A percentile compares a stretch with the other conserved stretches of the same genome.
Conservation (phyloP, 2,329 filamentous ascomycete genomes). For the Trichophyton rubrum region DNA sequence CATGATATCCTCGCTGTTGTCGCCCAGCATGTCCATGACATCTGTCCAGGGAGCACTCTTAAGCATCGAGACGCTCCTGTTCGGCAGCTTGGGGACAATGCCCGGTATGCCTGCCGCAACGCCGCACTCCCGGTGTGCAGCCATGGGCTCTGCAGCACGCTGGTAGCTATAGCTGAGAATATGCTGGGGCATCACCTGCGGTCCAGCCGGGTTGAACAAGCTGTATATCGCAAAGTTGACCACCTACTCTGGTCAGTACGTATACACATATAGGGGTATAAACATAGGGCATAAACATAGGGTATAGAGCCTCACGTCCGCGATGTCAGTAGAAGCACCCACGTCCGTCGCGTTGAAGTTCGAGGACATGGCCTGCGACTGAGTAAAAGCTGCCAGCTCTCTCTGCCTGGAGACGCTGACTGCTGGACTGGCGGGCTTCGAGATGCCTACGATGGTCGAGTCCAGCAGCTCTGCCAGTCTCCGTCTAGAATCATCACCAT, state of each 20-base stretch:
- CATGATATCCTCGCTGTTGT: conserved; percentile 64
- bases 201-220: conserved; percentile 53
- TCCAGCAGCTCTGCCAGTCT: conserved; percentile 51
- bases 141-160: conserved; percentile 29
- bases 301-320: conserved; percentile 42
- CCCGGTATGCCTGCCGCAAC: conserved; percentile 48
- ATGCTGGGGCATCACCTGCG: conserved; percentile 46
- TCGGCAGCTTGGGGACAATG: conserved; percentile 51
- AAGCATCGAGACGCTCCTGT: conserved; percentile 56
- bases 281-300: neutral
- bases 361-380: conserved; percentile 40
- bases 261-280: neutral
- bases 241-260: conserved; percentile 40
- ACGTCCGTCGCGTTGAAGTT: conserved; percentile 23
- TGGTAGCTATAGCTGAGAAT: conserved; percentile 75
- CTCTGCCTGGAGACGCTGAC: conserved; percentile 34
- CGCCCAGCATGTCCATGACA: conserved; percentile 60
- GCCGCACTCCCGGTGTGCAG: conserved; percentile 21
- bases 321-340: conserved; percentile 43
- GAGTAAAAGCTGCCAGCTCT: conserved; percentile 50
- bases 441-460: conserved; percentile 51
- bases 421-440: conserved; percentile 20
- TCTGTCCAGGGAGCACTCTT: conserved; percentile 63
- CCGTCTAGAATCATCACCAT: neutral
- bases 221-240: conserved; percentile 67